Base-by-base conservation (phyloP, 768 basidiomycete genomes). In the Xanthoconium stramineum region DNA sequence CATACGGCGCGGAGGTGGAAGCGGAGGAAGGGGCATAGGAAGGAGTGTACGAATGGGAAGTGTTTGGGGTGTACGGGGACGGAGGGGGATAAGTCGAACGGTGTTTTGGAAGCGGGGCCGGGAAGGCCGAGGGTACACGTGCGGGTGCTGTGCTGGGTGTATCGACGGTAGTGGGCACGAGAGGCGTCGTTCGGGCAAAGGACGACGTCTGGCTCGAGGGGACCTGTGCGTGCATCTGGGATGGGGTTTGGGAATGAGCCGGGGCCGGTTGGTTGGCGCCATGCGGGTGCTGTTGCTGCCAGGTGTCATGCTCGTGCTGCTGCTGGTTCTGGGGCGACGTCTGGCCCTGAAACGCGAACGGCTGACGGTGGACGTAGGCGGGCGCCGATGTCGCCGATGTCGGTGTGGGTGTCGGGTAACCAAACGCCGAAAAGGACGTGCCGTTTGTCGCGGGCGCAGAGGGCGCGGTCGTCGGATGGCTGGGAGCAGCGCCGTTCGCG, bases 141-240 rank as follows among this genome's bases (percentile, higher is more conserved):
- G 58, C 30, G 14, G 53, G 52, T 8, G 47, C 55, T 8, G 56
- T 7, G 17, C 29, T 15, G 29, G 61, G 59, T 3, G 62, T 40
- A n/a, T 68, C 67, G 57, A 67, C 63, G 43, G 65, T 66, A 7
- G 68, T 69, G 35, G 69, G 70, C 1, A 70, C 66, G 50, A 70
- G 54, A 3, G 70, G 66, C 0, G 70, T 68, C 14, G 69, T 60
- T 39, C 69, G 66, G 1, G 69, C 50, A 53, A 61, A 70, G 8
- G 63, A 61, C 17, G 65, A 60, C 0, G 56, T 9, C 30, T 63
- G 68, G 56, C 10, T n/a, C 0, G 53, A 30, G 5, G 55, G 45
- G 17, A 46, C 49, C 15, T 61, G 69, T 1, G 64, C 37, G 33
- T 45, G 66, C 19, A 53, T 53, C 38, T 70, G 69, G 19, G 60